Conservation (phyloP, 2,329 filamentous ascomycete species). For the Beauveria asiatica region DNA sequence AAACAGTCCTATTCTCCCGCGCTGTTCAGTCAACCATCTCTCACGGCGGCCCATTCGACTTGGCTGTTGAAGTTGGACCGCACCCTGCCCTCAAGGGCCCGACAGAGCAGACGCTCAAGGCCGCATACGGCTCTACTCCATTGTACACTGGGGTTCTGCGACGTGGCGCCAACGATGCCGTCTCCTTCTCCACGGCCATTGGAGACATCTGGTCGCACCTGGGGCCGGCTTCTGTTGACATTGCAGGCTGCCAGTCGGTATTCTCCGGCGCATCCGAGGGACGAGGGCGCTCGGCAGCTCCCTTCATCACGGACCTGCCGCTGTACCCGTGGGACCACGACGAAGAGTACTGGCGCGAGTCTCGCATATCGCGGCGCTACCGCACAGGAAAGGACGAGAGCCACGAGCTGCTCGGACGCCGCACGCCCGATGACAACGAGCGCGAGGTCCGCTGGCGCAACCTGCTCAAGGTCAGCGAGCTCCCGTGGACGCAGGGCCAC, state of each 20-base stretch:
- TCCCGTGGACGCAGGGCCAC: constrained; percentile 49
- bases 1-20: constrained; percentile 25
- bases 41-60: constrained; percentile 6
- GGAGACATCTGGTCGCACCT: background rate
- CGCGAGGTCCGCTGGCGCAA: constrained; percentile 35
- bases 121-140: constrained; percentile 19
- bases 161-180: constrained; percentile 29
- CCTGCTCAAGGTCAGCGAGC: constrained; percentile 35
- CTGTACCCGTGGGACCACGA: constrained; percentile 25
- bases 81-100: constrained; percentile 34
- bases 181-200: constrained; percentile 13
- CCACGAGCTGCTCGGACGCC: constrained; percentile 35
- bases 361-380: constrained; percentile 22
- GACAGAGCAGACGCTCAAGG: background rate
- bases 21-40: constrained; percentile 15
- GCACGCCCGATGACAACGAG: constrained; percentile 11
- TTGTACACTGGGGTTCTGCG: constrained; percentile 33
- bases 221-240: background rate
- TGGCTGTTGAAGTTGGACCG: constrained; percentile 38
- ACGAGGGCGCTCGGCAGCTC: constrained; percentile 18
- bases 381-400: constrained; percentile 27
- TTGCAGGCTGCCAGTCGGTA: background rate
- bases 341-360: constrained; percentile 18
- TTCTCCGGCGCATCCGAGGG: background rate
- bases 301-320: constrained; percentile 22